A percentile compares a stretch with the other conserved stretches of the same genome.
Evolutionary conservation across 805 yeast genomes (phyloP).

Genomic region (Isabelozyma pseudorhagii): DNA sequence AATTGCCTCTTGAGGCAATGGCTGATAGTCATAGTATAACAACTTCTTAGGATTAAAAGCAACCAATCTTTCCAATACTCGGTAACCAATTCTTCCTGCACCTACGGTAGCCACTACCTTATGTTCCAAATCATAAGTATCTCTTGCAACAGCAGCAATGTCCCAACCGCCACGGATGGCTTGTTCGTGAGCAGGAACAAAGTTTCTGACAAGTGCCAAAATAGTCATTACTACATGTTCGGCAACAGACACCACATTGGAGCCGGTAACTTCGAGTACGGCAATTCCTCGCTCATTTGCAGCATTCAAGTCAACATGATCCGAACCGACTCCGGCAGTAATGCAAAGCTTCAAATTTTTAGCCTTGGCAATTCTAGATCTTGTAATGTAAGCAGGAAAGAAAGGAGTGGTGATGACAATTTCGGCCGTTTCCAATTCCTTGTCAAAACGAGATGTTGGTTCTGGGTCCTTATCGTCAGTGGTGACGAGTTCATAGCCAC

Average conservation of each 20-base stretch:
- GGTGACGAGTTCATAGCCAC: slow-evolving; percentile 65
- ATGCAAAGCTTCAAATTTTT: slow-evolving; percentile 66
- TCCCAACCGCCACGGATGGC: slow-evolving; percentile 65
- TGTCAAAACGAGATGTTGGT: slow-evolving; percentile 54
- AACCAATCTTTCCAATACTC: slow-evolving; percentile 66
- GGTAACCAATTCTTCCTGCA: slow-evolving; percentile 77
- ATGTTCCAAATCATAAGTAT: slow-evolving; percentile 71
- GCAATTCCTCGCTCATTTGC: slow-evolving; percentile 61
- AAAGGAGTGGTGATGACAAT: slow-evolving; percentile 79
- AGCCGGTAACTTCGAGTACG: slow-evolving; percentile 79
- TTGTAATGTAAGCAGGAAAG: slow-evolving; percentile 74
- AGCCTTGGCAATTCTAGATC: slow-evolving; percentile 64
- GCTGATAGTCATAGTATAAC: slow-evolving; percentile 73
- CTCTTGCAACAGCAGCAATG: slow-evolving; percentile 72
- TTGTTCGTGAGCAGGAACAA: slow-evolving; percentile 74
- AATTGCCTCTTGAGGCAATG: slow-evolving; percentile 51
- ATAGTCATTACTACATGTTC: slow-evolving; percentile 79
- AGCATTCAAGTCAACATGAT: slow-evolving; percentile 71
- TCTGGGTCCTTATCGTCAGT: slow-evolving; percentile 70
- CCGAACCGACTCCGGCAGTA: slow-evolving; percentile 86
- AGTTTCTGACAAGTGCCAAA: slow-evolving; percentile 67
- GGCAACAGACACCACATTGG: slow-evolving; percentile 77
- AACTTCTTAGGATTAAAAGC: slow-evolving; percentile 75
- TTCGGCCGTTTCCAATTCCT: slow-evolving; percentile 68
- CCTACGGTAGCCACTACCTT: slow-evolving; percentile 80